These are phyloP conservation scores for Niveomyces coronatus DNA, from an alignment of 2,329 filamentous ascomycete genomes.

Conservation along the genomic window DNA sequence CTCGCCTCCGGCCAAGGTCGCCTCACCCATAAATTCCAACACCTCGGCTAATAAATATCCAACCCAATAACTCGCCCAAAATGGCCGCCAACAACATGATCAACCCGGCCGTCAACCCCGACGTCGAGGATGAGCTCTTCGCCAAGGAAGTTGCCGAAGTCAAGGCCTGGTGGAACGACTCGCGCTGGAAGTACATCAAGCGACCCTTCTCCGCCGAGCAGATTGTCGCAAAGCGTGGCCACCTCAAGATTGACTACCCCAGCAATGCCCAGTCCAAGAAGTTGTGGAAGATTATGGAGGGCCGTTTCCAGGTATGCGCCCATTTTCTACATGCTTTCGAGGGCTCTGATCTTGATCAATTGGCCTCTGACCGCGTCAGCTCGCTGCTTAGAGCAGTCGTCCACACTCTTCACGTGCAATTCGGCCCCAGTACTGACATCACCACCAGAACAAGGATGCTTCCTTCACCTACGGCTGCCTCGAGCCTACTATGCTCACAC, in stretches of 20 bases:
- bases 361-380: neutral
- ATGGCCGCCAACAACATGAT: conserved; percentile 57
- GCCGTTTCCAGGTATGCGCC: conserved; percentile 64
- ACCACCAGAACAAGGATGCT: conserved; percentile 60
- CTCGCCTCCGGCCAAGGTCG: neutral
- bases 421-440: conserved; percentile 4
- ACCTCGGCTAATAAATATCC: conserved; percentile 8
- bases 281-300: conserved; percentile 83
- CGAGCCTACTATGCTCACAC: conserved; percentile 95
- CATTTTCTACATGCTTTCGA: neutral
- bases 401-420: too few relatives aligned
- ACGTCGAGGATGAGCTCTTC: conserved; percentile 56
- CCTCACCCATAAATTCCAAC: neutral
- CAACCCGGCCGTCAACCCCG: conserved; percentile 44
- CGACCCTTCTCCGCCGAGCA: conserved; percentile 91
- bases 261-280: conserved; percentile 88
- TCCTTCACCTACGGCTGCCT: conserved; percentile 96
- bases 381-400: too few relatives aligned
- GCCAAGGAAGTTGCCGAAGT: conserved; percentile 76
- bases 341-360: neutral
- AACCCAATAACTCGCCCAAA: conserved; percentile 17
- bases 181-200: conserved; percentile 87
- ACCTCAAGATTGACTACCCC: conserved; percentile 81
- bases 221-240: conserved; percentile 91
- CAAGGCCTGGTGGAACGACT: conserved; percentile 88